These are phyloP conservation scores for Gonapodya prolifera DNA, from an alignment of 192 early-diverging fungal species.

Conservation along the genomic window DNA sequence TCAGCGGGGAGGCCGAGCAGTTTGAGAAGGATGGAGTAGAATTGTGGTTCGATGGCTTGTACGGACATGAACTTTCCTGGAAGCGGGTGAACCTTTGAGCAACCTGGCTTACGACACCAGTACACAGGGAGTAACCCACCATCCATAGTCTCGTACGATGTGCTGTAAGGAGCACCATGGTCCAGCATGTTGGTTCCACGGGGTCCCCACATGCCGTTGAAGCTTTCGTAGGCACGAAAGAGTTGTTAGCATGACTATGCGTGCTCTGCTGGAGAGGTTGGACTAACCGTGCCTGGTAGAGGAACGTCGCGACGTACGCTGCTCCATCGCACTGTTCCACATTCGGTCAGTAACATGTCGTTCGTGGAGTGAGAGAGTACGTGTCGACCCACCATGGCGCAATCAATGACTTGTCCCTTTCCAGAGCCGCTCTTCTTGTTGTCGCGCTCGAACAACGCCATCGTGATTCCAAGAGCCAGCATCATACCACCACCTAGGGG, in stretches of 20 bases:
- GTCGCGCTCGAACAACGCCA: slow-evolving; percentile 46
- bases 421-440: slow-evolving; percentile 23
- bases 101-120: too few species aligned
- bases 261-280: slow-evolving; percentile 33
- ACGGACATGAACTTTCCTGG: slow-evolving; percentile 48
- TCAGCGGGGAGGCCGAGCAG: slow-evolving; percentile 7
- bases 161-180: slow-evolving; percentile 53
- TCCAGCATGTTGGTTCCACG: slow-evolving; percentile 50
- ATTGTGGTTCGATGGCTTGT: slow-evolving; percentile 50
- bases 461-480: slow-evolving; percentile 45
- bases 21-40: slow-evolving; percentile 37
- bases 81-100: too few species aligned
- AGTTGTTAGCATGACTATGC: too few species aligned
- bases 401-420: slow-evolving; percentile 51
- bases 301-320: slow-evolving; percentile 46
- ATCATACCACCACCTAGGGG: slow-evolving; percentile 57
- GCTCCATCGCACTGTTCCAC: slow-evolving; percentile 18
- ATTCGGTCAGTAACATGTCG: slow-evolving; percentile 11
- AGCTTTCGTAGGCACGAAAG: too few species aligned
- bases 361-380: not conserved
- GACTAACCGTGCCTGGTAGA: slow-evolving; percentile 41
- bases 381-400: slow-evolving; percentile 29
- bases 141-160: slow-evolving; percentile 56
- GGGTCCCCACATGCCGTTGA: slow-evolving; percentile 10
- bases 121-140: too few species aligned